These are phyloP conservation scores for Spirogloea muscicola DNA, from an alignment of 139 green algal genomes.

Conservation along the genomic window DNA sequence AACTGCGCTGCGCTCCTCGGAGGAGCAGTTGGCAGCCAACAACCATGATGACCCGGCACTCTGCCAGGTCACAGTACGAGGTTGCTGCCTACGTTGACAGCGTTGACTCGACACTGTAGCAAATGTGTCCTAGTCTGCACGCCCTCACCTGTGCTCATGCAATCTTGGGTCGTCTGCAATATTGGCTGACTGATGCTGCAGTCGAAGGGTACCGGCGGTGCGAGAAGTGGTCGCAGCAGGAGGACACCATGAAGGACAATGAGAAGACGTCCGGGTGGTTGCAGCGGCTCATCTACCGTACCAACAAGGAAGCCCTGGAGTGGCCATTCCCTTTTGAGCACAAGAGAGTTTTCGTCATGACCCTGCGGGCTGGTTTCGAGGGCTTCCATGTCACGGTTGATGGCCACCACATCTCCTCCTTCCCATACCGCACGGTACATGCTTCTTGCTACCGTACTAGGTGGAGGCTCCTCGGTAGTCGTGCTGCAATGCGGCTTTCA, in stretches of 20 bases:
- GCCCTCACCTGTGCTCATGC: not conserved
- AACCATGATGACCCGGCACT: too few species aligned
- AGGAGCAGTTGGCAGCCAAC: not conserved
- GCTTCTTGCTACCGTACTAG: too few species aligned
- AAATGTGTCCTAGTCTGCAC: not conserved
- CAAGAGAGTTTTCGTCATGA: slow-evolving; percentile 28
- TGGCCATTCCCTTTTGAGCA: slow-evolving; percentile 28
- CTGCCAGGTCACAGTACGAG: not conserved
- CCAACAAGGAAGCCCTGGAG: slow-evolving; percentile 22
- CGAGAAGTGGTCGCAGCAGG: slow-evolving; percentile 26
- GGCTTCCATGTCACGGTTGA: slow-evolving; percentile 40
- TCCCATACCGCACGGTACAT: slow-evolving; percentile 37
- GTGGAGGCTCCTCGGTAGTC: too few species aligned
- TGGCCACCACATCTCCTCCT: slow-evolving; percentile 37
- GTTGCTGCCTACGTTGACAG: not conserved
- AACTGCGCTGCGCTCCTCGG: not conserved
- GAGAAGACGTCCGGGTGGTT: slow-evolving; percentile 30
- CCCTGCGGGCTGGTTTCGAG: slow-evolving; percentile 31
- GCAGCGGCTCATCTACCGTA: slow-evolving; percentile 18
- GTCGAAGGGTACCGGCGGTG: slow-evolving; percentile 34
- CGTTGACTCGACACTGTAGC: not conserved
- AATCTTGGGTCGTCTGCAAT: not conserved
- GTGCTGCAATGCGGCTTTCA: too few species aligned
- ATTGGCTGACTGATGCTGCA: slow-evolving; percentile 1
- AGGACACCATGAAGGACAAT: not conserved